phyloP scores from a whole-genome alignment of 2,329 filamentous ascomycete genomes.

The Colletotrichum liriopes region DNA sequence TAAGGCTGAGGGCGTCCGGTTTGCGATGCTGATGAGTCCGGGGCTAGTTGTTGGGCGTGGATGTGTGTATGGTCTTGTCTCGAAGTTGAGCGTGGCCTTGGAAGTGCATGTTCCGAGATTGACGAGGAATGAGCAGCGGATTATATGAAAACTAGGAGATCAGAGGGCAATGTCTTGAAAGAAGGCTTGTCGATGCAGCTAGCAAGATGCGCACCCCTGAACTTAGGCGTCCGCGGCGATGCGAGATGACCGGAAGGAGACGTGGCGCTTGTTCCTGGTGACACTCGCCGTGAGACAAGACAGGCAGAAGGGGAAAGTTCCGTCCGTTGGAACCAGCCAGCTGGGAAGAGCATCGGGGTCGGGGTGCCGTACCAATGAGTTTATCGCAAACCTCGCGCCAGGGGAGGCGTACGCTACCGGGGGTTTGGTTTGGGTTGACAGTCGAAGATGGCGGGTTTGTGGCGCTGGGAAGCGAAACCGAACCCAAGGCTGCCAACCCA shows the following conservation, averaged over 20 bases:
- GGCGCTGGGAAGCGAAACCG: conserved; percentile 8
- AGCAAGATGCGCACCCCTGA: conserved; percentile 19
- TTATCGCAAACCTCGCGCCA: conserved; percentile 10
- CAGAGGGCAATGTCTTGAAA: conserved; percentile 5
- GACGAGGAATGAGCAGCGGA: not conserved
- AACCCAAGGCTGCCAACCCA: not conserved
- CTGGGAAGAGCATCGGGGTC: conserved; percentile 13
- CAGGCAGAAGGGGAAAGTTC: conserved; percentile 19
- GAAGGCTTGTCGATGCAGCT: conserved; percentile 18
- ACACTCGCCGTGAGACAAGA: conserved; percentile 24
- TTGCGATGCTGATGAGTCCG: not conserved
- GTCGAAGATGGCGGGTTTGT: not conserved
- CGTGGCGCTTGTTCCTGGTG: conserved; percentile 9
- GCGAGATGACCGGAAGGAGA: conserved; percentile 31
- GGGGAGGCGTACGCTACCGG: conserved; percentile 19
- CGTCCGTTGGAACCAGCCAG: conserved; percentile 29
- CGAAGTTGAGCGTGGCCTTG: not conserved
- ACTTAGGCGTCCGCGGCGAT: not conserved
- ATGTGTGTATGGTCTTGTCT: not conserved
- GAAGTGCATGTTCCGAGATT: not conserved
- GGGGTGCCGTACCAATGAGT: conserved; percentile 10
- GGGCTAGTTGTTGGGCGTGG: not conserved
- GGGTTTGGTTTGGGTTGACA: conserved; percentile 18
- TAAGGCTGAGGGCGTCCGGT: not conserved
- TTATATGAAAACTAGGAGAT: conserved; percentile 32